These are phyloP conservation scores for Fusarium liriodendri DNA, from an alignment of 2,329 filamentous ascomycete species.

Conservation along the genomic window DNA sequence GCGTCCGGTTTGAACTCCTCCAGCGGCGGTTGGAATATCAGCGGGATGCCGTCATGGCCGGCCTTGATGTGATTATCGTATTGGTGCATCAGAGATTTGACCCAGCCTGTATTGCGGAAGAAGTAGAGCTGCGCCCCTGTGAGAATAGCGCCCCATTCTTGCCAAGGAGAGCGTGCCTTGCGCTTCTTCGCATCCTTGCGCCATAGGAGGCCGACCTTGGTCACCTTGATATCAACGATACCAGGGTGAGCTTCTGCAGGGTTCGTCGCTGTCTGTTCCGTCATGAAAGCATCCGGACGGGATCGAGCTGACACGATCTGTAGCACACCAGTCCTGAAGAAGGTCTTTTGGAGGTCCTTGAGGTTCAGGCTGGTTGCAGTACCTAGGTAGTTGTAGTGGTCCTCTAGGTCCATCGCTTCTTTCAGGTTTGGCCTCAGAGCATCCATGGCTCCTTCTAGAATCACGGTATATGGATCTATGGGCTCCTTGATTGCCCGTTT, in stretches of 20 bases:
- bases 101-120: conserved; percentile 93
- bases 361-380: conserved; percentile 82
- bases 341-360: conserved; percentile 84
- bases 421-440: conserved; percentile 84
- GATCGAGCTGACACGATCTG: conserved; percentile 96
- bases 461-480: conserved; percentile 93
- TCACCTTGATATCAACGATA: conserved; percentile 96
- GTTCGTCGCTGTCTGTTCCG: conserved; percentile 84
- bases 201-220: conserved; percentile 95
- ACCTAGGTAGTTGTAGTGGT: conserved; percentile 89
- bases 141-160: conserved; percentile 97
- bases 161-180: conserved; percentile 95
- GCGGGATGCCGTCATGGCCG: conserved; percentile 78
- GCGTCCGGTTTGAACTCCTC: conserved; percentile 94
- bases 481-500: conserved; percentile 80
- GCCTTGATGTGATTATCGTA: conserved; percentile 84
- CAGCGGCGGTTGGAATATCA: conserved; percentile 91
- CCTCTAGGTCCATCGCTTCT: conserved; percentile 92
- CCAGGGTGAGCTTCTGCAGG: conserved; percentile 89
- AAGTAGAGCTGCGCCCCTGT: conserved; percentile 98
- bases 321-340: conserved; percentile 89
- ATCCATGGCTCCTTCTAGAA: conserved; percentile 90
- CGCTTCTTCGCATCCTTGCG: conserved; percentile 94
- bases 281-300: conserved; percentile 94
- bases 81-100: conserved; percentile 90